Evolutionary conservation across 129 eudicot genomes (phyloP).

Genomic region (Solidago caesia): DNA sequence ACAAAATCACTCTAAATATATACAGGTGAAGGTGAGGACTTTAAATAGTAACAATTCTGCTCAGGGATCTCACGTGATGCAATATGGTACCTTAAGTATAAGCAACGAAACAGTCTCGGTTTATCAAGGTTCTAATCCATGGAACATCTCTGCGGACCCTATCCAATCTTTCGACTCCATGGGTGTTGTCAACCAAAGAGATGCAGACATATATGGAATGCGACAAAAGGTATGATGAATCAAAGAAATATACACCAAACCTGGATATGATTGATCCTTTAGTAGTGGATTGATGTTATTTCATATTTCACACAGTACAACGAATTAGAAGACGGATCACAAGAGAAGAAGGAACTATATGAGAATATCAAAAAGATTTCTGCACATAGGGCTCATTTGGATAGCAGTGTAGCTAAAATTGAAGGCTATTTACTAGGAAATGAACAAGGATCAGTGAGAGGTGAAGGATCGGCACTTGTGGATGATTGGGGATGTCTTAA

Average conservation of each 20-base stretch:
- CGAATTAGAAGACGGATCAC: conserved; percentile 16
- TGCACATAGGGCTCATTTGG: conserved; percentile 52
- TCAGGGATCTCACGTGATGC: conserved; percentile 57
- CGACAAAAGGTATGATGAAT: background rate
- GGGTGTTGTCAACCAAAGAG: background rate
- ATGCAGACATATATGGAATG: background rate
- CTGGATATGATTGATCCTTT: background rate
- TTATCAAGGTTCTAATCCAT: conserved; percentile 51
- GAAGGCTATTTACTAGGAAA: conserved; percentile 35
- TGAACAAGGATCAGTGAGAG: background rate
- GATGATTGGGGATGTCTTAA: conserved; percentile 84
- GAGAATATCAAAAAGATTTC: conserved; percentile 39
- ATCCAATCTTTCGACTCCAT: background rate
- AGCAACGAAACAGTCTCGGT: conserved; percentile 30
- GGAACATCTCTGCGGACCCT: conserved; percentile 37
- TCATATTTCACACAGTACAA: conserved; percentile 37
- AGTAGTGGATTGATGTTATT: background rate
- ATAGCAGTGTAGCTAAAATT: conserved; percentile 49
- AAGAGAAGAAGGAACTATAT: conserved; percentile 45
- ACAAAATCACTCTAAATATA: background rate
- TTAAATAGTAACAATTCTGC: background rate
- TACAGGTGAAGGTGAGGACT: conserved; percentile 46
- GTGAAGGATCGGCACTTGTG: background rate
- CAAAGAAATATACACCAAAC: no score
- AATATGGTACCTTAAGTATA: conserved; percentile 36